phyloP scores from a whole-genome alignment of 1,139 yeast species.

The Keqinozyma sinolaborantium region DNA sequence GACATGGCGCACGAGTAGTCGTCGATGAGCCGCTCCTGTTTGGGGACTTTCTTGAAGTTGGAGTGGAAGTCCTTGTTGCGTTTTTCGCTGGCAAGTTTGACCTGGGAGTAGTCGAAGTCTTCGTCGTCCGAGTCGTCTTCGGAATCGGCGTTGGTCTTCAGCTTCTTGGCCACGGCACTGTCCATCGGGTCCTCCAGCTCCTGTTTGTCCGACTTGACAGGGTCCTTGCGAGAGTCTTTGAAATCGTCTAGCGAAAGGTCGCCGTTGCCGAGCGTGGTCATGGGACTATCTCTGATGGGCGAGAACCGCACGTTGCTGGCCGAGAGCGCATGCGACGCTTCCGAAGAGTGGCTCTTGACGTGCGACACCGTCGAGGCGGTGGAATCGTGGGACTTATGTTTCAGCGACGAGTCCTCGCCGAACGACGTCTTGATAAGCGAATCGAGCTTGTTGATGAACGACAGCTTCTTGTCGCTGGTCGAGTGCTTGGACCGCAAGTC shows the following conservation, averaged over 20 bases:
- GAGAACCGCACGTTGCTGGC: slow-evolving; percentile 46
- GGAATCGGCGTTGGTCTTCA: not conserved
- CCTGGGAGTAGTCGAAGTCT: slow-evolving; percentile 17
- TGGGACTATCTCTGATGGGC: slow-evolving; percentile 53
- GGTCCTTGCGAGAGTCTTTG: slow-evolving; percentile 17
- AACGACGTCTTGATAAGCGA: slow-evolving; percentile 10
- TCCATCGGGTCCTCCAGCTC: not conserved
- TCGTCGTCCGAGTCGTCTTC: not conserved
- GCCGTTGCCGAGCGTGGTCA: slow-evolving; percentile 71
- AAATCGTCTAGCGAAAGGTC: slow-evolving; percentile 60
- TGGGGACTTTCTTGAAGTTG: slow-evolving; percentile 53
- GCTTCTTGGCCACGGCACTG: not conserved
- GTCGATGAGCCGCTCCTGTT: slow-evolving; percentile 52
- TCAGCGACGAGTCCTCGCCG: not conserved
- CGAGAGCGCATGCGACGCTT: slow-evolving; percentile 3
- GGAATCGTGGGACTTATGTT: not conserved
- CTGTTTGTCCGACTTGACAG: not conserved
- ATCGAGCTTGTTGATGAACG: slow-evolving; percentile 16
- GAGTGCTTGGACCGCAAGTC: not conserved
- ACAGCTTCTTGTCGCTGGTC: slow-evolving; percentile 7
- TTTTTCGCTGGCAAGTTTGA: slow-evolving; percentile 35
- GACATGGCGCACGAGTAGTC: slow-evolving; percentile 72
- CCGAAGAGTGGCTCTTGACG: not conserved
- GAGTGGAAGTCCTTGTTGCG: slow-evolving; percentile 63
- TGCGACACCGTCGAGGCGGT: not conserved